Evolutionary conservation across 345 rosid genomes (phyloP), one percentile per base, ranked within the genome.

Genomic region (Theobroma cacao): DNA sequence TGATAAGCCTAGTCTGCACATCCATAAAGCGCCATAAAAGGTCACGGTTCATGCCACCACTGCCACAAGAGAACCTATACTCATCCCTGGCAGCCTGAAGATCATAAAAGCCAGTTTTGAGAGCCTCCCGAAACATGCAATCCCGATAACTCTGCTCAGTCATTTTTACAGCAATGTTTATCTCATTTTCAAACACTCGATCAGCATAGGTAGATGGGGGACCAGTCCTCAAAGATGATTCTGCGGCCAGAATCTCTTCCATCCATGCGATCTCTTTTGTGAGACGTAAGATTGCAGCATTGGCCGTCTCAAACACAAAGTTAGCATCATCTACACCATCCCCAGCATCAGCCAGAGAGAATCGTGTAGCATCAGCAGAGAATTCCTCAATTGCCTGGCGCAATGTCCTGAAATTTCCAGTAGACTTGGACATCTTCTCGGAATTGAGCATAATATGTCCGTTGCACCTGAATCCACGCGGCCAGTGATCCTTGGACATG

Each of bases 301-400:
- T 96, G 45, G 98, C 95, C 68, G 97, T 94, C 82, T 91, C 97
- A 82, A 88, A 89, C 5, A 91, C 97, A 78, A 93, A 96, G 72
- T 96, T 95, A n/a, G 98, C 99, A 89, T 95, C 99, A 77, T 95
- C 99, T 63, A 92, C 93, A 5, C 98, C 99, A 70, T 95, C 99
- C 34, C 99, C 99, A 66, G 98, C 93, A 90, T 93, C 99, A 78
- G 99, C 99, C 58, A 92, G 84, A 72, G 94, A 86, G 84, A 89
- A 93, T 62, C 98, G 88, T 17, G 98, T 92, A 34, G 95, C 98
- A 85, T 92, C 97, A 52, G 99, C 94, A 56, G 97, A 93, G 82
- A 88, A 92, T 75, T 95, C 99, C 83, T 88, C 88, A 48, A 92
- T 93, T 33, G 98, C 89, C 90, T 95, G 90, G 26, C 85, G 88